Conservation (phyloP, 495 filamentous ascomycete species). For the Penicillium dipodomyicola region DNA sequence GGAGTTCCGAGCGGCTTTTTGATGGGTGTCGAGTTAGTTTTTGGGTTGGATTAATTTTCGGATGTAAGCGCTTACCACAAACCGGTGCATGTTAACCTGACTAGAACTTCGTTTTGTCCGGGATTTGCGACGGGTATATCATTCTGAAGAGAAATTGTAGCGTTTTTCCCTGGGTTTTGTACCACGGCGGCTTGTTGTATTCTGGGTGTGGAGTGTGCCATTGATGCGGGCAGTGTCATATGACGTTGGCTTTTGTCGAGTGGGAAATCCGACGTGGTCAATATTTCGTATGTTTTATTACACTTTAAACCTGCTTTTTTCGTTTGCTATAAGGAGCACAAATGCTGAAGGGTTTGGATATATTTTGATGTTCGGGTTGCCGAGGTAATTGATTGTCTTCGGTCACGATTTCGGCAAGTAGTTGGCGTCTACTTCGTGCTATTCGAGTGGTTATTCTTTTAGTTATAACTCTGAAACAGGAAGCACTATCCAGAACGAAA, state of each 20-base stretch:
- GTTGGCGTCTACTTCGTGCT: neutral
- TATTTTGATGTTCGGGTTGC: constrained; percentile 1
- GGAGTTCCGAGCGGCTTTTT: constrained; percentile 29
- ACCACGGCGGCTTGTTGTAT: constrained; percentile 24
- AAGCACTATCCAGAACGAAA: neutral
- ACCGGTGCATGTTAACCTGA: constrained; percentile 25
- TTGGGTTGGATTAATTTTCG: neutral
- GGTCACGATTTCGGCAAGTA: constrained; percentile 7
- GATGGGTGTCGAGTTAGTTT: neutral
- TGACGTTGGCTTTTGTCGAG: neutral
- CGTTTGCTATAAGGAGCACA: neutral
- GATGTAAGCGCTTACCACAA: constrained; percentile 19
- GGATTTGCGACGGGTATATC: constrained; percentile 17
- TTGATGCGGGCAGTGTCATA: neutral
- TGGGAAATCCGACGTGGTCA: neutral
- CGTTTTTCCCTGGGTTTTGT: constrained; percentile 17
- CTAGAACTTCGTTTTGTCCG: constrained; percentile 20
- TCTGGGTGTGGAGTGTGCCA: constrained; percentile 11
- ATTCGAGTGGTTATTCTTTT: neutral
- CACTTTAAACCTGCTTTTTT: neutral
- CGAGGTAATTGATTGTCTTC: constrained; percentile 6
- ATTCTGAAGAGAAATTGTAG: constrained; percentile 12
- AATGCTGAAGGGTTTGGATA: neutral
- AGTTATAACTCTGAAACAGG: neutral
- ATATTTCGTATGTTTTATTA: neutral